Conservation (phyloP, 306 rosid species). For the Clitoria ternatea region DNA sequence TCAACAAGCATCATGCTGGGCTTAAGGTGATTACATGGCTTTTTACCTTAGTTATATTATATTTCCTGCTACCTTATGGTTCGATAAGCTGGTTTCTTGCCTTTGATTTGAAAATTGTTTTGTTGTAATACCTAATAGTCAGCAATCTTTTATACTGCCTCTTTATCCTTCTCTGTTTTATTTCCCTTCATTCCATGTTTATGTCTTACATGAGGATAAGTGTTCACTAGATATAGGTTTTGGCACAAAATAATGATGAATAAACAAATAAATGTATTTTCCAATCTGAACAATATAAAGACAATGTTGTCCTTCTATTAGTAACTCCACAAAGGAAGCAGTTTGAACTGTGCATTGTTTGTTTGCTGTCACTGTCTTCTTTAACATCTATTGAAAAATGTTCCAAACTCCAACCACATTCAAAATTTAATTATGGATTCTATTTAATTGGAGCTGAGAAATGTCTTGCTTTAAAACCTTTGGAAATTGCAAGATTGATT, state of each 20-base stretch:
- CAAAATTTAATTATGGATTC: background rate
- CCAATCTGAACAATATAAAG: background rate
- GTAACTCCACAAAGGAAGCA: background rate
- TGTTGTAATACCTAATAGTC: background rate
- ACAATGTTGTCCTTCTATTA: background rate
- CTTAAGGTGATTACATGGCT: constrained; percentile 57
- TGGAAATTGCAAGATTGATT: background rate
- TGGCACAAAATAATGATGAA: background rate
- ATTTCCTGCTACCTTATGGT: background rate
- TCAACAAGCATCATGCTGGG: constrained; percentile 93
- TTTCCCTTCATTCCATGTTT: background rate
- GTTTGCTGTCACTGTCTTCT: background rate
- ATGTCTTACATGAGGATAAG: background rate
- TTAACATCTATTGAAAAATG: background rate
- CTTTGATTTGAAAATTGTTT: background rate
- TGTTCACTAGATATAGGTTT: background rate
- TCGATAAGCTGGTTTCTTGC: background rate
- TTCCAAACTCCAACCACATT: background rate
- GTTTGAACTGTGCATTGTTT: background rate
- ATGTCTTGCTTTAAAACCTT: background rate
- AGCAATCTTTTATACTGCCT: background rate
- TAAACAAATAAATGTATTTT: background rate
- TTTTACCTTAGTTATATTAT: constrained; percentile 17
- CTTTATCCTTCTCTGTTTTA: background rate
- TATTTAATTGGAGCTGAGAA: background rate